Base-by-base conservation (phyloP, 2,329 filamentous ascomycete genomes). In the Rachicladosporium sp. region DNA sequence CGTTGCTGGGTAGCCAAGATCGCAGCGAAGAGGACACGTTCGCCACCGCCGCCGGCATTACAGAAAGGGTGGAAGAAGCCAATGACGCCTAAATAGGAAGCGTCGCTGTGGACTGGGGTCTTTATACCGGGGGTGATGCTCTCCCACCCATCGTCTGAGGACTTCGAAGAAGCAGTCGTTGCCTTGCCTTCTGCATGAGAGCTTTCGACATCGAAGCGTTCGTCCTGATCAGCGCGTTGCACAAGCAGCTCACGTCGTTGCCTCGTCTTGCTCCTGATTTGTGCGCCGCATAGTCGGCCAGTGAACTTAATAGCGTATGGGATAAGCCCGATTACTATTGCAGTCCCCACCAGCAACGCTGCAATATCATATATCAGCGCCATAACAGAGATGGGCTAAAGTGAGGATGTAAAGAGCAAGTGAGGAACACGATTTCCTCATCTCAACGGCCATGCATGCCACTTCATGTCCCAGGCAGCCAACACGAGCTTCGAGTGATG, bases 51-150 rank as follows among this genome's bases (percentile, higher is more conserved):
- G 40, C 91, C 91, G 37, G 91, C 91, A 66, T 98, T 96, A 63
- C 91, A 96, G 61, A 95, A 98, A 1, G 91, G 91, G 61, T 98
- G 91, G 58, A 98, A 94, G 71, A 98, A 96, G 35, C 86, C 91
- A 46, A 96, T 76, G 38, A 95, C 78, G 27, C 88, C 88, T 45
- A 79, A 70, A 83, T 84, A 95, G 34, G 81, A 71, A 48, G 72
- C 67, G 43, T 71, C 67, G 8, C 58, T 55, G 42, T 57, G 47
- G 66, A 68, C 35, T 59, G 65, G 66, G 54, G 59, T 60, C 46
- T 58, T 67, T 51, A 69, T 63, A 29, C 67, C 63, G 9, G 45
- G 35, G 43, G 80, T 74, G 15, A 85, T 70, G 51, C 77, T 78
- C 58, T 84, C 78, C 79, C 80, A 84, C 37, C 78, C 79, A 21